These are phyloP conservation scores for Silene noctiflora DNA, from an alignment of 179 eudicot species.

Conservation along the genomic window DNA sequence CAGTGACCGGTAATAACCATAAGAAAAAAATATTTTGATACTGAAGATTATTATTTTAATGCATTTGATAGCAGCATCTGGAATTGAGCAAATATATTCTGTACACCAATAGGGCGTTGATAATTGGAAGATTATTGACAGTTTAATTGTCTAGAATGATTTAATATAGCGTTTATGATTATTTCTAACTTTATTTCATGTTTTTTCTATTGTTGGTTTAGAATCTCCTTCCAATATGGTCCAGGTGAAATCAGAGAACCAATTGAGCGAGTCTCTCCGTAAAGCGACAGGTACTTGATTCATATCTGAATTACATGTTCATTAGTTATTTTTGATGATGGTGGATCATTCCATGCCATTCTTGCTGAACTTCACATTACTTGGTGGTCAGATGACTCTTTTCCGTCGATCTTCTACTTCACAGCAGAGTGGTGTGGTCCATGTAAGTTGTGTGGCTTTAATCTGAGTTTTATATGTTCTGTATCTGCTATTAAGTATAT, in stretches of 20 bases:
- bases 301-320: not conserved
- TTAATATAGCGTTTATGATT: not conserved
- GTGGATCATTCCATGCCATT: not conserved
- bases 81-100: not conserved
- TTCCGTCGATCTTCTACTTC: constrained; percentile 73
- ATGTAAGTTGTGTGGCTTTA: constrained; percentile 48
- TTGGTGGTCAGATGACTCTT: constrained; percentile 56
- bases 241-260: constrained; percentile 34
- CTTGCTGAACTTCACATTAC: not conserved
- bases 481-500: not conserved
- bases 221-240: constrained; percentile 37
- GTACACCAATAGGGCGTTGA: not conserved
- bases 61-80: not conserved
- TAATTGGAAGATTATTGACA: not conserved
- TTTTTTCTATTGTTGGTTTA: not conserved
- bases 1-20: too few relatives aligned
- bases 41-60: not conserved
- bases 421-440: constrained; percentile 98
- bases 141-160: not conserved
- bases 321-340: not conserved
- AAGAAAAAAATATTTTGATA: not conserved
- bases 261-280: constrained; percentile 31
- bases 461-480: not conserved
- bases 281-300: constrained; percentile 33
- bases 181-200: not conserved